Conservation (phyloP, 169 alveolate genomes). For the Plasmodium vivax region DNA sequence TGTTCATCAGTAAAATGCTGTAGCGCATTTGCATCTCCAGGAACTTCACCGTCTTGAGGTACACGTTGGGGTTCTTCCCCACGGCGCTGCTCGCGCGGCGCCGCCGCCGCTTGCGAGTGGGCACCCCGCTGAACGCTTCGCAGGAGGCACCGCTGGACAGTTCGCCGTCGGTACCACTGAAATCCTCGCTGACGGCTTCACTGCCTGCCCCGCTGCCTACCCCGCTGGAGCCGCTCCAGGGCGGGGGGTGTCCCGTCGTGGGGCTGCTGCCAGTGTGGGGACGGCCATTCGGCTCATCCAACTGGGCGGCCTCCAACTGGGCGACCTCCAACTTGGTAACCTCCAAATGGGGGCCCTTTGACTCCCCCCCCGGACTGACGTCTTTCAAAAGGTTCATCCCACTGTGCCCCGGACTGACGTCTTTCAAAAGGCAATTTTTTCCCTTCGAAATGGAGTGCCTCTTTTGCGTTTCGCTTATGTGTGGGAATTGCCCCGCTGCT, state of each 20-base stretch:
- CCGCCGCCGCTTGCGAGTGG: background rate
- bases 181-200: background rate
- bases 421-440: background rate
- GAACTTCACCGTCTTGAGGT: conserved; percentile 43
- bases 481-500: background rate
- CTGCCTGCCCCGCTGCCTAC: background rate
- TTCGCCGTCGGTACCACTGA: background rate
- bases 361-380: background rate
- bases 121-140: background rate
- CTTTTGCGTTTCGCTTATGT: background rate
- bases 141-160: background rate
- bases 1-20: conserved; percentile 59
- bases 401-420: background rate
- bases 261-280: background rate
- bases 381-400: background rate
- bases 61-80: background rate
- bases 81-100: background rate
- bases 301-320: background rate
- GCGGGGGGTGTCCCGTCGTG: background rate
- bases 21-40: conserved; percentile 42
- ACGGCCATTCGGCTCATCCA: background rate
- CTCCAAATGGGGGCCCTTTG: background rate
- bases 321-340: background rate
- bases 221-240: background rate
- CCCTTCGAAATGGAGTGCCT: background rate